Percentiles rank a stretch among this genome's conserved stretches.
Evolutionary conservation across 108 stramenopile genomes (phyloP).

Genomic region (Fragilariopsis cylindrus): DNA sequence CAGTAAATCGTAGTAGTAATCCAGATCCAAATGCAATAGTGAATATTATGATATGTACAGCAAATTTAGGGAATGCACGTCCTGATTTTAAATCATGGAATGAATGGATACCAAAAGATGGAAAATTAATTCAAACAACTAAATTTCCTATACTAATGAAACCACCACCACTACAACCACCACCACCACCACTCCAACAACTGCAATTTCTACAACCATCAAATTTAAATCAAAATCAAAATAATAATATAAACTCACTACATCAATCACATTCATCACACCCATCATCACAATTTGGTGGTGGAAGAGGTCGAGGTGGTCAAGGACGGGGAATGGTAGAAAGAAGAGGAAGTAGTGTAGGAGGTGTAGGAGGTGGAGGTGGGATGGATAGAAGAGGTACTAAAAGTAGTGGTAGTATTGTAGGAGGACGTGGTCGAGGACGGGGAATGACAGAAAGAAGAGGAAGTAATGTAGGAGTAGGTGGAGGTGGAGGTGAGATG

Average conservation of each 20-base stretch:
- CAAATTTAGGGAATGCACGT: conserved; percentile 47
- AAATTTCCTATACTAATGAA: conserved; percentile 9
- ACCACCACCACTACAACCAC: background rate
- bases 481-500: background rate
- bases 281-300: too few relatives aligned
- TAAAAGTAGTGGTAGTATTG: background rate
- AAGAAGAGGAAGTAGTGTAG: background rate
- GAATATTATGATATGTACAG: conserved; percentile 43
- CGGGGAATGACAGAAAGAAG: background rate
- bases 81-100: conserved; percentile 45
- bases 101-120: conserved; percentile 56
- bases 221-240: background rate
- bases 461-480: background rate
- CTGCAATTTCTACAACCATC: background rate
- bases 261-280: too few relatives aligned
- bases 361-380: background rate
- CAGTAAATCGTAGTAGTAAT: too few relatives aligned
- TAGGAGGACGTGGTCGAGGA: too few relatives aligned
- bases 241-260: background rate
- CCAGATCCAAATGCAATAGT: background rate
- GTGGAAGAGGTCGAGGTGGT: too few relatives aligned
- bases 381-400: background rate
- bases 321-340: background rate
- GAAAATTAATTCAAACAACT: conserved; percentile 9
- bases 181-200: background rate